A percentile compares a stretch with the other conserved stretches of the same genome.
phyloP scores from a whole-genome alignment of 495 filamentous ascomycete species.

The Polyplosphaeria fusca region DNA sequence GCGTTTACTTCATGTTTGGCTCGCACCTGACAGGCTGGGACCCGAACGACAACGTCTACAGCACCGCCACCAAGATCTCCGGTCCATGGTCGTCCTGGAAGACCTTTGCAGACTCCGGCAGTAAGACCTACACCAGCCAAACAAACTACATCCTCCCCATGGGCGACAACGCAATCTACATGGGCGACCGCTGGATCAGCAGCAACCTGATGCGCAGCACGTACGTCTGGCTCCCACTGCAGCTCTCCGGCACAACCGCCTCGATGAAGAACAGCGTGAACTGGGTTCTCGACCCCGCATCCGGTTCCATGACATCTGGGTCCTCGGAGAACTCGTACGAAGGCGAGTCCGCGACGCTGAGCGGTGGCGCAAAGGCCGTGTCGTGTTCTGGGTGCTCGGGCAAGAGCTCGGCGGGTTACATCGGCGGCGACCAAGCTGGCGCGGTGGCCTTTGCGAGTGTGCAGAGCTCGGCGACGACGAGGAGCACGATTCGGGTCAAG shows the following conservation, averaged over 20 bases:
- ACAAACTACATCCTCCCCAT: constrained; percentile 52
- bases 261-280: constrained; percentile 48
- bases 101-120: constrained; percentile 54
- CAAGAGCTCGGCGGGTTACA: constrained; percentile 49
- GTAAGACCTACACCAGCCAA: constrained; percentile 54
- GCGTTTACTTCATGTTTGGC: constrained; percentile 53
- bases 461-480: constrained; percentile 45
- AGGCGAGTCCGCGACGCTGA: constrained; percentile 42
- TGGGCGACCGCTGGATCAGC: constrained; percentile 64
- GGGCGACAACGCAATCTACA: constrained; percentile 52
- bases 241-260: constrained; percentile 54
- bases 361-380: constrained; percentile 37
- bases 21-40: constrained; percentile 47
- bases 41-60: constrained; percentile 61
- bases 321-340: constrained; percentile 53
- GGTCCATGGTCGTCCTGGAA: constrained; percentile 60
- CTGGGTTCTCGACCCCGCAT: constrained; percentile 50
- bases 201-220: constrained; percentile 57
- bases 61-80: constrained; percentile 43
- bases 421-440: constrained; percentile 52
- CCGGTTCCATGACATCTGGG: constrained; percentile 42
- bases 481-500: constrained; percentile 54
- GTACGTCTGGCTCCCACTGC: constrained; percentile 66
- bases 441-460: constrained; percentile 48
- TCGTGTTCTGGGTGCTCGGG: constrained; percentile 51